These are phyloP conservation scores for Penicillium lagena DNA, from an alignment of 495 filamentous ascomycete genomes.

Conservation along the genomic window DNA sequence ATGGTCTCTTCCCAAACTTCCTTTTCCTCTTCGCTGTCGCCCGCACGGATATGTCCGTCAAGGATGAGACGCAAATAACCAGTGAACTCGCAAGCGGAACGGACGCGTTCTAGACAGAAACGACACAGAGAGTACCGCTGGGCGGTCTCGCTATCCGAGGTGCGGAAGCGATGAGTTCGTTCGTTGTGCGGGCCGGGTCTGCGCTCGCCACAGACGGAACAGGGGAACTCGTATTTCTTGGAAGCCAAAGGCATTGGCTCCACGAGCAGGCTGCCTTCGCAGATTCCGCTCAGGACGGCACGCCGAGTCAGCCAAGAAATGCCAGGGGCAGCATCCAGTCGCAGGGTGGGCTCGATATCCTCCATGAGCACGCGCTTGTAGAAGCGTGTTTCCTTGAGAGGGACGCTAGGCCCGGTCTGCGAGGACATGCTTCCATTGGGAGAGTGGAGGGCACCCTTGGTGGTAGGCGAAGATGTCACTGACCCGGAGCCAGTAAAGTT, in stretches of 20 bases:
- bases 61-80: slow-evolving; percentile 84
- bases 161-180: slow-evolving; percentile 82
- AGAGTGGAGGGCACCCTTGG: slow-evolving; percentile 32
- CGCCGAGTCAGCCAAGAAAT: slow-evolving; percentile 89
- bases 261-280: slow-evolving; percentile 80
- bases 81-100: slow-evolving; percentile 85
- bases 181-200: slow-evolving; percentile 62
- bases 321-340: slow-evolving; percentile 82
- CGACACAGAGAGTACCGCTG: slow-evolving; percentile 85
- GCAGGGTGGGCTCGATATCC: slow-evolving; percentile 89
- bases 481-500: slow-evolving; percentile 43
- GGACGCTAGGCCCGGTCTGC: slow-evolving; percentile 29
- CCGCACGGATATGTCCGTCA: slow-evolving; percentile 75
- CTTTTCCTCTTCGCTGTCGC: slow-evolving; percentile 70
- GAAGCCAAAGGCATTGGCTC: slow-evolving; percentile 67
- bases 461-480: slow-evolving; percentile 32
- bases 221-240: slow-evolving; percentile 61
- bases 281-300: slow-evolving; percentile 73
- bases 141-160: slow-evolving; percentile 74
- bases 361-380: slow-evolving; percentile 84
- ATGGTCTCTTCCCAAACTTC: slow-evolving; percentile 92
- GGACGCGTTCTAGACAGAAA: slow-evolving; percentile 77
- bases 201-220: slow-evolving; percentile 82
- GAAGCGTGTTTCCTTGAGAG: slow-evolving; percentile 84
- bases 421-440: slow-evolving; percentile 35